Evolutionary conservation across 176 grass and related monocot species (phyloP).

Genomic region (Dendrocalamus sinicus): DNA sequence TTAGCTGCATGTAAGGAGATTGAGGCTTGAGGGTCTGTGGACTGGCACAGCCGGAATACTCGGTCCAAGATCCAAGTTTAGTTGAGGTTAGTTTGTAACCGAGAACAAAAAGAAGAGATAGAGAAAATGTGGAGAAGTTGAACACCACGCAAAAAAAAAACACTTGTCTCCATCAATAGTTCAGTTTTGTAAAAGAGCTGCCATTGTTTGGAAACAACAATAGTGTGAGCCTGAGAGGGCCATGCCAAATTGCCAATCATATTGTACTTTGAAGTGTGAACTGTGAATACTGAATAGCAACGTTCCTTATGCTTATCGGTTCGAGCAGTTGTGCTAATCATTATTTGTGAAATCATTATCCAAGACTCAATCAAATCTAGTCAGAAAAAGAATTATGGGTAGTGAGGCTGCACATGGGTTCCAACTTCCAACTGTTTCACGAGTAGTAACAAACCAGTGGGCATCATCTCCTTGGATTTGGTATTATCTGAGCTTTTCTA

Average conservation of each 20-base stretch:
- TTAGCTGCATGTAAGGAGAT: too few species aligned
- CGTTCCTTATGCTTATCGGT: not conserved
- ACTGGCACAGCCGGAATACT: too few species aligned
- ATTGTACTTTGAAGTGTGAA: not conserved
- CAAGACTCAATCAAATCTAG: slow-evolving; percentile 1
- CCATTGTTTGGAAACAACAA: too few species aligned
- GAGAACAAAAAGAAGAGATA: too few species aligned
- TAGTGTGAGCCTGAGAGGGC: not conserved
- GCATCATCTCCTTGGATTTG: slow-evolving; percentile 26
- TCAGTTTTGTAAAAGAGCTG: too few species aligned
- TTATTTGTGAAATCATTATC: not conserved
- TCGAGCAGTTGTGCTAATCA: not conserved
- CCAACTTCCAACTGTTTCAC: slow-evolving; percentile 18
- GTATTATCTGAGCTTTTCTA: not conserved
- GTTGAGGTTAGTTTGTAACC: too few species aligned
- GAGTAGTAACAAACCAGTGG: not conserved
- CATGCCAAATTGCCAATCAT: slow-evolving; percentile 26
- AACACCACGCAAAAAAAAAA: too few species aligned
- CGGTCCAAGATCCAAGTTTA: too few species aligned
- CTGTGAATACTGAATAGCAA: not conserved
- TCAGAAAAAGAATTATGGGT: not conserved
- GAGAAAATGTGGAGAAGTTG: too few species aligned
- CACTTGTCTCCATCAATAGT: too few species aligned
- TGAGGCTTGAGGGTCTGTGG: too few species aligned
- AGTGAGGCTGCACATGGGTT: slow-evolving; percentile 21